Base-by-base conservation (phyloP, 1,139 yeast genomes). In the Zygosaccharomyces sapae region DNA sequence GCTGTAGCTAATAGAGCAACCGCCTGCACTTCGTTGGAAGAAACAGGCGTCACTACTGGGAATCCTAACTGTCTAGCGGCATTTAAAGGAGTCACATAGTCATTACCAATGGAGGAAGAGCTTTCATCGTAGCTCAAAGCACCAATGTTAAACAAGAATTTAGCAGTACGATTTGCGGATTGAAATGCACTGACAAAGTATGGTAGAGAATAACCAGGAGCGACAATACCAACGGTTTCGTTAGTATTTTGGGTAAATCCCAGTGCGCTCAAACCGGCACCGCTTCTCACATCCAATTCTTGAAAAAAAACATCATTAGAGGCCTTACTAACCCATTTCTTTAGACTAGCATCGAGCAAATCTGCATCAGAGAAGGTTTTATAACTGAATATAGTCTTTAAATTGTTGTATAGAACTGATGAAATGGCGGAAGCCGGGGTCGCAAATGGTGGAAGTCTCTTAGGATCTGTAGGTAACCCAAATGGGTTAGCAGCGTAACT, bases 211-310 rank as follows among this genome's bases (percentile, higher is more conserved):
- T 79, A 80, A 35, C 87, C 76, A 36, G 92, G 83, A 20, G 84
- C 76, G 40, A 90, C 66, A 31, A 85, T 58, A 29, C 58, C 82
- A 13, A 77, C 65, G 68, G 55, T 48, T 63, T 73, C 75, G 43
- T 64, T 58, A 27, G 76, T 63, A 29, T 25, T 35, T 41, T 72
- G 70, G 55, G 81, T 70, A 69, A 82, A 89, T 22, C 97, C 97
- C 48, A 86, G 72, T 45, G 92, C 74, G 36, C 87, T 79, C 55
- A 81, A 77, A 40, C 92, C 86, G 29, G 96, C 95, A 57, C 97
- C 97, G 1, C 85, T 73, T 65, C 96, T 79, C 41, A 87, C 79
- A 63, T 89, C 89, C 51, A 88, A 38, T 45, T 65, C 67, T 37
- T 58, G 56, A 33, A 75, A 59, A 74, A 72, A 65, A 76, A 75